A percentile compares a stretch with the other conserved stretches of the same genome.
phyloP scores from a whole-genome alignment of 2,329 filamentous ascomycete species.

The Torrubiella hemipterigena region DNA sequence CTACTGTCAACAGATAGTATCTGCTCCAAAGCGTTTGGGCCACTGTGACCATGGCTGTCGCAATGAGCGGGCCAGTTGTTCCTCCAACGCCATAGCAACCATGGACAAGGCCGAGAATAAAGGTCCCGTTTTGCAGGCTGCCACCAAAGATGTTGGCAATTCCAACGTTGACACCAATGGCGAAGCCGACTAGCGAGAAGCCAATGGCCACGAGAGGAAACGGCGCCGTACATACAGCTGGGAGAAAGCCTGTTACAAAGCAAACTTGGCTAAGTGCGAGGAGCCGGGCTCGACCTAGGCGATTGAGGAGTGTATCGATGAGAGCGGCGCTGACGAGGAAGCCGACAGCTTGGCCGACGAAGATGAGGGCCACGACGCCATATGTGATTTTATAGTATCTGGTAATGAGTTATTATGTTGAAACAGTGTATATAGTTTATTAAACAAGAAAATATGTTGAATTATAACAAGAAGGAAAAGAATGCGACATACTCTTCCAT shows the following conservation, averaged over 20 bases:
- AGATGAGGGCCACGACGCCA: slow-evolving; percentile 68
- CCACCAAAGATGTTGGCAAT: slow-evolving; percentile 49
- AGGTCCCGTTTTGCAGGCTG: slow-evolving; percentile 38
- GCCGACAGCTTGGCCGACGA: slow-evolving; percentile 64
- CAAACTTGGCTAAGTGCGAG: slow-evolving; percentile 46
- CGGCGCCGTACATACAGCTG: slow-evolving; percentile 55
- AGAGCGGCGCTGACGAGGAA: slow-evolving; percentile 63
- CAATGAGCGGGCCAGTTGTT: slow-evolving; percentile 57
- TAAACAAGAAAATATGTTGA: no score
- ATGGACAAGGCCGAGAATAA: slow-evolving; percentile 50
- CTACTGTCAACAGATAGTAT: slow-evolving; percentile 60
- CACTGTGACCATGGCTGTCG: slow-evolving; percentile 57
- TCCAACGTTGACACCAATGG: slow-evolving; percentile 42
- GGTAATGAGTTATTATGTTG: background rate
- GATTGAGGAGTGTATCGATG: slow-evolving; percentile 49
- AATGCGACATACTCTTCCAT: slow-evolving; percentile 45
- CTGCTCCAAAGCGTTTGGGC: slow-evolving; percentile 50
- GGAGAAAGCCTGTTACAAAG: slow-evolving; percentile 49
- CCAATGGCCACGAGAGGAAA: slow-evolving; percentile 54
- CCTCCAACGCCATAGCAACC: slow-evolving; percentile 57
- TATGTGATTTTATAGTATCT: slow-evolving; percentile 65
- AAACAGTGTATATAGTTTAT: background rate
- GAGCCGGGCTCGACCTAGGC: slow-evolving; percentile 53
- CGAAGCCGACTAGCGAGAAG: slow-evolving; percentile 58
- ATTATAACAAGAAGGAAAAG: no score